Conservation (phyloP, 768 basidiomycete genomes). For the Lentinula raphanica region DNA sequence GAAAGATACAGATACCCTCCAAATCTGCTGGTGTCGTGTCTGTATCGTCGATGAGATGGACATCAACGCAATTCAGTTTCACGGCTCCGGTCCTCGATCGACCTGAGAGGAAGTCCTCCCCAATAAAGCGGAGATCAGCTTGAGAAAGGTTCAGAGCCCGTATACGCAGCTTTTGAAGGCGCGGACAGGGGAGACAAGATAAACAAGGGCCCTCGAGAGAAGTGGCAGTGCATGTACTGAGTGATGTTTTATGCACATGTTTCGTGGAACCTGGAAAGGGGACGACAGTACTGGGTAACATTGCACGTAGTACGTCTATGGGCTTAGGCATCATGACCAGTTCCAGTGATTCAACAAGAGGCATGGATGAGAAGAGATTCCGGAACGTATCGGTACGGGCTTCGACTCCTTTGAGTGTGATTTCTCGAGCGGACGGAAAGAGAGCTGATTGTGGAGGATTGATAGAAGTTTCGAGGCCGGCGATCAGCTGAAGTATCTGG, state of each 20-base stretch:
- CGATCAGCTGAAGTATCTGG: constrained; percentile 32
- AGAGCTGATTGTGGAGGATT: neutral
- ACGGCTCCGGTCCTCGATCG: neutral
- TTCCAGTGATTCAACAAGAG: constrained; percentile 1
- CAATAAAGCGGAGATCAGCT: neutral
- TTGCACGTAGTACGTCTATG: neutral
- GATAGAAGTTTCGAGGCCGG: neutral
- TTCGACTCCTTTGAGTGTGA: neutral
- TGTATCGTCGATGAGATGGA: neutral
- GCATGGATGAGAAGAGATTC: neutral
- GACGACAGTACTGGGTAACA: neutral
- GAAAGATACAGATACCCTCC: constrained; percentile 19
- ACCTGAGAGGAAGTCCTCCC: neutral
- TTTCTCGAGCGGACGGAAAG: neutral
- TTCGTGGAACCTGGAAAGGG: neutral
- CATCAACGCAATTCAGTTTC: neutral
- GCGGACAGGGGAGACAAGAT: neutral
- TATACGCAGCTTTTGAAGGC: neutral
- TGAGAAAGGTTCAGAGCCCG: neutral
- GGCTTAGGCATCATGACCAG: neutral
- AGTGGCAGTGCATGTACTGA: neutral
- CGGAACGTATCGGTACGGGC: neutral
- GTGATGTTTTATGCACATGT: neutral
- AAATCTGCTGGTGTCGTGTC: constrained; percentile 17
- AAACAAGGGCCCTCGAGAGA: neutral